phyloP scores from a whole-genome alignment of 1,284 basidiomycete species.

The Cyathus olla region DNA sequence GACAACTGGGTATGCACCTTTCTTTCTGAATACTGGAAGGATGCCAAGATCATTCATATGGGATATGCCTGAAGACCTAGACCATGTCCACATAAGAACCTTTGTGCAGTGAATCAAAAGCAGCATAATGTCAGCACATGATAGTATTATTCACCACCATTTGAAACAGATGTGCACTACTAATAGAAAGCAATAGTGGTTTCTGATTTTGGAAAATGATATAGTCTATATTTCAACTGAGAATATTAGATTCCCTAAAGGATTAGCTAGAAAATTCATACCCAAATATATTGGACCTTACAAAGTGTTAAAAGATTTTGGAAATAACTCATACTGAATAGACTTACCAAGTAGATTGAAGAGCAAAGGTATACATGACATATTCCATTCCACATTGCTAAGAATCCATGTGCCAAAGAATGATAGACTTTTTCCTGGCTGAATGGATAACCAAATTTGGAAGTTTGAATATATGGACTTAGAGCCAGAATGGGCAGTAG shows the following conservation, averaged over 20 bases:
- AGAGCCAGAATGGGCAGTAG: slow-evolving; percentile 39
- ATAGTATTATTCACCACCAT: slow-evolving; percentile 18
- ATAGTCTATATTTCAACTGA: slow-evolving; percentile 47
- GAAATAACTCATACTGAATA: slow-evolving; percentile 26
- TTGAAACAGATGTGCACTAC: slow-evolving; percentile 11
- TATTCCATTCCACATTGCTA: slow-evolving; percentile 42
- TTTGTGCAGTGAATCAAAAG: slow-evolving; percentile 34
- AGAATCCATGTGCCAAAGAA: slow-evolving; percentile 35
- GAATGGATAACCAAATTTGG: slow-evolving; percentile 14
- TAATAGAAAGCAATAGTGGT: slow-evolving; percentile 8
- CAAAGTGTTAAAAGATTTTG: slow-evolving; percentile 19
- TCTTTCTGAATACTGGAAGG: slow-evolving; percentile 29
- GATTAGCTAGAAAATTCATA: slow-evolving; percentile 35
- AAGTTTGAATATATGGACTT: background rate
- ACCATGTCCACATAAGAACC: slow-evolving; percentile 27
- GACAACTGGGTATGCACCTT: slow-evolving; percentile 43
- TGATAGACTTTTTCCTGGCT: slow-evolving; percentile 37
- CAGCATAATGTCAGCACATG: slow-evolving; percentile 21
- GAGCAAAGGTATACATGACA: slow-evolving; percentile 30
- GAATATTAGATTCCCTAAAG: slow-evolving; percentile 40
- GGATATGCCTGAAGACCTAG: slow-evolving; percentile 12
- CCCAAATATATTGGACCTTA: slow-evolving; percentile 49
- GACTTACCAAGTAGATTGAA: slow-evolving; percentile 34
- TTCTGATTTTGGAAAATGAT: slow-evolving; percentile 24
- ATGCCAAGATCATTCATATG: slow-evolving; percentile 42